Conservation (phyloP, 2,329 filamentous ascomycete species). For the Colletotrichum incanum region DNA sequence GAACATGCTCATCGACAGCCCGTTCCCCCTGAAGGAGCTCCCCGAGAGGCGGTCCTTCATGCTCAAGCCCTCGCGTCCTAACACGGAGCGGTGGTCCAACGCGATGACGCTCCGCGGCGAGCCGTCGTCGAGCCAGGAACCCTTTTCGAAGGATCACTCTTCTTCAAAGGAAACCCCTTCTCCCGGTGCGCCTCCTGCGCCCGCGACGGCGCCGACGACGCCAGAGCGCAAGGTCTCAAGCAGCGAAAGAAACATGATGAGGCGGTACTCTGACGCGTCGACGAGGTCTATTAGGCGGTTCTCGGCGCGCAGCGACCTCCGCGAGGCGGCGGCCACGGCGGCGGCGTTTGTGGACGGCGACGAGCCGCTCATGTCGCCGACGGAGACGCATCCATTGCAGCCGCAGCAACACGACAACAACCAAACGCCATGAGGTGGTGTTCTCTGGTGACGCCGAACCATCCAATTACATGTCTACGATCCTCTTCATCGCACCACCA, state of each 20-base stretch:
- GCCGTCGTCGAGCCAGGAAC: slow-evolving; percentile 24
- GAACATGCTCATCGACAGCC: slow-evolving; percentile 29
- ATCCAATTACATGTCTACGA: background rate
- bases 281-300: slow-evolving; percentile 36
- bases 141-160: background rate
- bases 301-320: slow-evolving; percentile 35
- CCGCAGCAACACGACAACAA: slow-evolving; percentile 14
- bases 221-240: slow-evolving; percentile 27
- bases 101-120: slow-evolving; percentile 37
- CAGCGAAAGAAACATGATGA: slow-evolving; percentile 30
- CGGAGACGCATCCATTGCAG: slow-evolving; percentile 32
- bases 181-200: slow-evolving; percentile 4
- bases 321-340: slow-evolving; percentile 37
- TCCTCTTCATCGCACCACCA: background rate
- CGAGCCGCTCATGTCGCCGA: slow-evolving; percentile 24
- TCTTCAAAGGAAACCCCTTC: background rate
- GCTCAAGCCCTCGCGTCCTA: slow-evolving; percentile 34
- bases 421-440: slow-evolving; percentile 11
- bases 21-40: slow-evolving; percentile 34
- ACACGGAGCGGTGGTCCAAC: slow-evolving; percentile 33
- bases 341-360: slow-evolving; percentile 35
- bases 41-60: slow-evolving; percentile 36
- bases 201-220: slow-evolving; percentile 30
- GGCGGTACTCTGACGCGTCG: slow-evolving; percentile 36
- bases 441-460: too few relatives aligned